Conservation (phyloP, 306 rosid species). For the Ziziphus jujuba region DNA sequence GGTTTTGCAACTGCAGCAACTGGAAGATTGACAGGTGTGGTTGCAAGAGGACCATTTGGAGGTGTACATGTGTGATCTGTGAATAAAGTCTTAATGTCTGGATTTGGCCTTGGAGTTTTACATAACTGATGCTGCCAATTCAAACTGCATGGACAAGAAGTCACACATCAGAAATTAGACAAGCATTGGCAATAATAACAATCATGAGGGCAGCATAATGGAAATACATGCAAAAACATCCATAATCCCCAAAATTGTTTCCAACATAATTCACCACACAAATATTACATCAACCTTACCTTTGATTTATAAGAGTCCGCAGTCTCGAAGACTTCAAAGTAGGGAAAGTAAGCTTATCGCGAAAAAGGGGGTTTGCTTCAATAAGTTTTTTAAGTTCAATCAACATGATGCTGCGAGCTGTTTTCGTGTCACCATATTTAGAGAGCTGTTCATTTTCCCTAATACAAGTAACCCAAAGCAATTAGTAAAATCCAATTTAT, state of each 20-base stretch:
- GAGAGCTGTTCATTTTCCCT: slow-evolving; percentile 89
- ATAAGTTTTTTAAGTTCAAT: slow-evolving; percentile 79
- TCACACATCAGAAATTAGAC: slow-evolving; percentile 16
- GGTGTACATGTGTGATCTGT: slow-evolving; percentile 73
- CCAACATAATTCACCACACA: slow-evolving; percentile 18
- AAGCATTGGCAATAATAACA: slow-evolving; percentile 15
- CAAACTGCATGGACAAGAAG: slow-evolving; percentile 54
- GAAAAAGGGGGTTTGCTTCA: slow-evolving; percentile 82
- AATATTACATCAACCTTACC: slow-evolving; percentile 43
- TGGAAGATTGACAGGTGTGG: slow-evolving; percentile 77
- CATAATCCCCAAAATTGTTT: too few relatives aligned
- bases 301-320: slow-evolving; percentile 80
- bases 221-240: neutral
- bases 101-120: slow-evolving; percentile 72
- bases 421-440: slow-evolving; percentile 81
- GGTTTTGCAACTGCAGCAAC: slow-evolving; percentile 77
- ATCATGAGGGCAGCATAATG: neutral
- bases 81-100: slow-evolving; percentile 83
- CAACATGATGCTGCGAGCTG: slow-evolving; percentile 83
- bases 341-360: slow-evolving; percentile 78
- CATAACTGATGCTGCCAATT: slow-evolving; percentile 98
- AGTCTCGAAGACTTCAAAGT: slow-evolving; percentile 69
- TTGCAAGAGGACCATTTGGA: slow-evolving; percentile 68
- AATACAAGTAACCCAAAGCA: slow-evolving; percentile 25
- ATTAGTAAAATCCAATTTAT: neutral